Base-by-base conservation (phyloP, 176 grass and related monocot genomes). In the Pharus latifolius region DNA sequence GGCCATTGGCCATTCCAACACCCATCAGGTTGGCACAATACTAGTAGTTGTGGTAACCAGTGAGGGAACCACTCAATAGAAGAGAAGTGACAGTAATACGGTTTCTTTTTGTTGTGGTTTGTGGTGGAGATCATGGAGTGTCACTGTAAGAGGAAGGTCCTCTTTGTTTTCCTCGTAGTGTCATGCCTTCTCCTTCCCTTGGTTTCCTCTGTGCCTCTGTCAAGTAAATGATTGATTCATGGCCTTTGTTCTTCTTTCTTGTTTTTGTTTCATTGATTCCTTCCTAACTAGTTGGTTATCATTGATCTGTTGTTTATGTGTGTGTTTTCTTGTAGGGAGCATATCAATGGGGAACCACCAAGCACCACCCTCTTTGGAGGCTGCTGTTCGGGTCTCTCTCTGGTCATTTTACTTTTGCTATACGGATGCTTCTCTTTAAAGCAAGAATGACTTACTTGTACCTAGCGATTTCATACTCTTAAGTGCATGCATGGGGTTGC, bases 161-260 rank as follows among this genome's bases (percentile, higher is more conserved):
- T 78, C 56, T 65, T 87, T n/a, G 69, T 19, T 1, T 38, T 94
- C 33, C 16, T 93, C 47, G 3, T 86, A 5, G 14, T 85, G 20
- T 77, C 59, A 5, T 67, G 57, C 45, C 82, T 89, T 18, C 56
- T 86, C 65, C 87, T 77, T 49, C 78, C 74, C 1, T 48, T 68
- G 12, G 72, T 24, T 33, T 76, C 79, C 52, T 81, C 90, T 31
- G 86, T 73, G 64, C 79, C 83, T 44, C 66, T 89, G 67, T 86
- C 90, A 47, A 86, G 86, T 94, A 81, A 86, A 84, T 62, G 22
- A 2, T 8, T 54, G 16, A 19, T 50, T 17, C 56, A 8, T 60
- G 41, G 23, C 22, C 57, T 63, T 18, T 40, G 19, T 42, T 67
- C 8, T 17, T 43, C 3, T 14, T 65, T 63, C 14, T 56, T 24